These are phyloP conservation scores for Parathielavia hyrcaniae DNA, from an alignment of 495 filamentous ascomycete genomes.

Conservation along the genomic window DNA sequence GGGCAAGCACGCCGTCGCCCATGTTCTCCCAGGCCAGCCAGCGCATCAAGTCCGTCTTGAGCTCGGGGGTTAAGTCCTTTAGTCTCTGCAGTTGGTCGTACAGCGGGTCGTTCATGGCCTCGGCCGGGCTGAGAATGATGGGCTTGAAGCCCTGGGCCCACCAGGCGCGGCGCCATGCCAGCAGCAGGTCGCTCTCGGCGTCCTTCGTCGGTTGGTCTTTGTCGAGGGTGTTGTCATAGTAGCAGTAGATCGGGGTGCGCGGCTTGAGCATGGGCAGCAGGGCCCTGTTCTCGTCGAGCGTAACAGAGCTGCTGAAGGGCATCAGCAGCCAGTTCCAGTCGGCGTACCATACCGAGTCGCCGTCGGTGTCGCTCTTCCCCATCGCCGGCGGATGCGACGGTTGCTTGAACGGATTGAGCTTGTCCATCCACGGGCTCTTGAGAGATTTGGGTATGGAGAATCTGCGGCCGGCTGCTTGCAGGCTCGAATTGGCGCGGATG, in stretches of 20 bases:
- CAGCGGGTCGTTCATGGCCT: conserved; percentile 78
- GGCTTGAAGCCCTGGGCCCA: conserved; percentile 90
- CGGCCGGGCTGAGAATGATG: conserved; percentile 68
- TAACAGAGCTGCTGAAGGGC: conserved; percentile 81
- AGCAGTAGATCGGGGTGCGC: conserved; percentile 83
- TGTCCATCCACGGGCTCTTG: conserved; percentile 40
- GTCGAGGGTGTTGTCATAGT: conserved; percentile 66
- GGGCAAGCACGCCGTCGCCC: conserved; percentile 75
- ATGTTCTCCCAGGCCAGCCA: conserved; percentile 95
- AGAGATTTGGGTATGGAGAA: conserved; percentile 41
- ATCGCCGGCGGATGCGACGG: conserved; percentile 67
- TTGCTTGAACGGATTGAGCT: conserved; percentile 55
- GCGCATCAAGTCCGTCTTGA: conserved; percentile 68
- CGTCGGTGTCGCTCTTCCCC: conserved; percentile 70
- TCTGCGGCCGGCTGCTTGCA: conserved; percentile 36
- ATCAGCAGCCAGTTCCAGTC: conserved; percentile 77
- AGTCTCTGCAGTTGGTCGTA: conserved; percentile 63
- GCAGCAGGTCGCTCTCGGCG: conserved; percentile 70
- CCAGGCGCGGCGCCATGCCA: conserved; percentile 89
- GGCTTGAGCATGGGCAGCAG: conserved; percentile 72
- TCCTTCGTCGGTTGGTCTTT: conserved; percentile 54
- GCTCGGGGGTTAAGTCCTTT: conserved; percentile 41
- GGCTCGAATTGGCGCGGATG: conserved; percentile 35
- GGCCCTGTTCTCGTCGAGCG: conserved; percentile 78
- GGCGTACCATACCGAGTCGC: conserved; percentile 75